Percentiles rank a stretch among this genome's conserved stretches.
Conservation (phyloP, 192 early-diverging fungal genomes). For the Chytriomyces sp. region DNA sequence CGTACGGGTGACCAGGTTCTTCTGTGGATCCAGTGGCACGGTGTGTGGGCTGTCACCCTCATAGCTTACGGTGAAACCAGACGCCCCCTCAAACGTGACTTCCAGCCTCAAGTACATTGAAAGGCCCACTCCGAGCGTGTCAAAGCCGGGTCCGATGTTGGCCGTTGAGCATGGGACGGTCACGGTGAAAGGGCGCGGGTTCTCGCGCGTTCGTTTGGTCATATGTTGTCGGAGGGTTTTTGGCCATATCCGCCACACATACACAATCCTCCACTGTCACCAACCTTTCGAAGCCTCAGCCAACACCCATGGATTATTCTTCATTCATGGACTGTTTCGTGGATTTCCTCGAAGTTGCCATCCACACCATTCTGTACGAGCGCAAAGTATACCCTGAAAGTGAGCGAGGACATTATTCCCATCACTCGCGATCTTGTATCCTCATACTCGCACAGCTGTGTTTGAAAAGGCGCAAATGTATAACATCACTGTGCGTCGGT, state of each 20-base stretch:
- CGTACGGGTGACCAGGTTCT: slow-evolving; percentile 91
- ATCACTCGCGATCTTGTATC: neutral
- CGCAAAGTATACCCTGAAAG: slow-evolving; percentile 45
- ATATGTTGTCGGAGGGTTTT: too few species aligned
- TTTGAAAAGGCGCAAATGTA: slow-evolving; percentile 38
- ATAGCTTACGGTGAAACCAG: slow-evolving; percentile 47
- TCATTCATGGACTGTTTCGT: slow-evolving; percentile 32
- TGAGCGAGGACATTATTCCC: neutral
- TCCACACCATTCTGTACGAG: slow-evolving; percentile 46
- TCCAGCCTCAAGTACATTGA: slow-evolving; percentile 80
- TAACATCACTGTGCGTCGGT: slow-evolving; percentile 35
- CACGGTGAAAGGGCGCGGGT: slow-evolving; percentile 50
- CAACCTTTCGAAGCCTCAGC: too few species aligned
- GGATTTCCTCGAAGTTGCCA: slow-evolving; percentile 49
- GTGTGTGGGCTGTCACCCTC: slow-evolving; percentile 67
- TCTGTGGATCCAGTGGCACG: slow-evolving; percentile 75
- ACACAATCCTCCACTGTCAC: too few species aligned
- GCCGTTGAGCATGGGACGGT: slow-evolving; percentile 93
- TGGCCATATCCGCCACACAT: too few species aligned
- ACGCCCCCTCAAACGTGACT: slow-evolving; percentile 10
- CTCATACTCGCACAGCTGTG: slow-evolving; percentile 20
- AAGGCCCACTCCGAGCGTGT: slow-evolving; percentile 88
- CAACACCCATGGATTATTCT: slow-evolving; percentile 14
- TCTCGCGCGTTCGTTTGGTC: too few species aligned
- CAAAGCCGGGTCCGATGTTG: slow-evolving; percentile 98